phyloP scores from a whole-genome alignment of 1,139 yeast genomes.

The Sugiyamaella xylanicola region DNA sequence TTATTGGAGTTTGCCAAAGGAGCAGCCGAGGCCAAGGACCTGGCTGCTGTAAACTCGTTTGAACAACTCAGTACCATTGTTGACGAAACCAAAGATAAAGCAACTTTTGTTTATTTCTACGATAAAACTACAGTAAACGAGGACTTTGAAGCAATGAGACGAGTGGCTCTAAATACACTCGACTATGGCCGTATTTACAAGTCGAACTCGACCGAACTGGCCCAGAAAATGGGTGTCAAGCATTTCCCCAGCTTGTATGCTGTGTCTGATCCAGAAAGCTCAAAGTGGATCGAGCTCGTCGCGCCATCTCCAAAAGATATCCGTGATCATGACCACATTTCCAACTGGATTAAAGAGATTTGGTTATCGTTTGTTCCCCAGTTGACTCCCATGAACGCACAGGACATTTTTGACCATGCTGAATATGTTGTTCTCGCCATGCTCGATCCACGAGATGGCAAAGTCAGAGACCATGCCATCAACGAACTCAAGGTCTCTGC shows the following conservation, averaged over 20 bases:
- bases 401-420: conserved; percentile 38
- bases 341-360: conserved; percentile 40
- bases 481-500: conserved; percentile 41
- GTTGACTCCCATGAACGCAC: conserved; percentile 41
- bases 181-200: conserved; percentile 43
- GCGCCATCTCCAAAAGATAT: conserved; percentile 42
- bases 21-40: conserved; percentile 36
- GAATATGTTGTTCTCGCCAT: conserved; percentile 41
- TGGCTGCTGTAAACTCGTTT: conserved; percentile 33
- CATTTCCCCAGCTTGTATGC: conserved; percentile 42
- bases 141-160: conserved; percentile 45
- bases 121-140: conserved; percentile 44
- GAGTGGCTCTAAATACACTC: conserved; percentile 39
- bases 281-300: conserved; percentile 33
- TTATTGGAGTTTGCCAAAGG: conserved; percentile 39
- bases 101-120: conserved; percentile 44
- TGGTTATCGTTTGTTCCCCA: conserved; percentile 45
- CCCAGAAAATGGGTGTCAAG: conserved; percentile 36
- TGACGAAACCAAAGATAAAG: conserved; percentile 21
- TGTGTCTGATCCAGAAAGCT: conserved; percentile 36
- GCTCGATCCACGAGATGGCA: conserved; percentile 40
- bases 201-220: conserved; percentile 38
- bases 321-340: conserved; percentile 38
- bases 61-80: conserved; percentile 27
- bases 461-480: conserved; percentile 34